These are phyloP conservation scores for Cladosporium sp. DNA, from an alignment of 2,329 filamentous ascomycete species.

Conservation along the genomic window DNA sequence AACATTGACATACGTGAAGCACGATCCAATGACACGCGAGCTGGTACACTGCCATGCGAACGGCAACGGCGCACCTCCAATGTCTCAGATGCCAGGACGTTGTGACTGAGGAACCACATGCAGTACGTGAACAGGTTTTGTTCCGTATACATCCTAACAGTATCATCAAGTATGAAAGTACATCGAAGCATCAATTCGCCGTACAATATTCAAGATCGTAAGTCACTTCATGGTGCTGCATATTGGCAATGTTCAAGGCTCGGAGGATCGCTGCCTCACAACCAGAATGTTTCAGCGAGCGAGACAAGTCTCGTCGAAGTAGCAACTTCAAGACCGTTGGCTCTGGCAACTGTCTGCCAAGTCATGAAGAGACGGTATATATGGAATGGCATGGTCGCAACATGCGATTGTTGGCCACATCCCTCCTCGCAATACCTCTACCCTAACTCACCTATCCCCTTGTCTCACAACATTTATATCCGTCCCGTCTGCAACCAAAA, in stretches of 20 bases:
- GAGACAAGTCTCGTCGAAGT: constrained; percentile 18
- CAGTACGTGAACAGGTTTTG: too few species aligned
- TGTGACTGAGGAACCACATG: background rate
- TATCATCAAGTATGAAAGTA: background rate
- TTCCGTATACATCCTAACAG: background rate
- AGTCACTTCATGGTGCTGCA: too few species aligned
- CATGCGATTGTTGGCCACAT: too few species aligned
- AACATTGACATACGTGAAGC: background rate
- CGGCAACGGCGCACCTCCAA: constrained; percentile 11
- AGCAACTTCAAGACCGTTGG: constrained; percentile 13
- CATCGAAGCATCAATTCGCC: too few species aligned
- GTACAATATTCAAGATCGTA: background rate
- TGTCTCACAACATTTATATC: background rate
- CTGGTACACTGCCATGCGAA: background rate
- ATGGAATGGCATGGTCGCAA: background rate
- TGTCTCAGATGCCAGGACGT: constrained; percentile 9
- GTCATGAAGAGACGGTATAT: background rate
- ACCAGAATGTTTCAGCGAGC: constrained; percentile 6
- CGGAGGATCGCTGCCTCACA: background rate
- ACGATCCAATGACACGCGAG: background rate
- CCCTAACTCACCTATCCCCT: background rate
- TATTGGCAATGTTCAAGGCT: background rate
- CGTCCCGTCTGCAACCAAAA: background rate
- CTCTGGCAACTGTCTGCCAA: constrained; percentile 11
- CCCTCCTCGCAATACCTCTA: background rate